Base-by-base conservation (phyloP, 495 filamentous ascomycete genomes). In the Tuber calosporum region DNA sequence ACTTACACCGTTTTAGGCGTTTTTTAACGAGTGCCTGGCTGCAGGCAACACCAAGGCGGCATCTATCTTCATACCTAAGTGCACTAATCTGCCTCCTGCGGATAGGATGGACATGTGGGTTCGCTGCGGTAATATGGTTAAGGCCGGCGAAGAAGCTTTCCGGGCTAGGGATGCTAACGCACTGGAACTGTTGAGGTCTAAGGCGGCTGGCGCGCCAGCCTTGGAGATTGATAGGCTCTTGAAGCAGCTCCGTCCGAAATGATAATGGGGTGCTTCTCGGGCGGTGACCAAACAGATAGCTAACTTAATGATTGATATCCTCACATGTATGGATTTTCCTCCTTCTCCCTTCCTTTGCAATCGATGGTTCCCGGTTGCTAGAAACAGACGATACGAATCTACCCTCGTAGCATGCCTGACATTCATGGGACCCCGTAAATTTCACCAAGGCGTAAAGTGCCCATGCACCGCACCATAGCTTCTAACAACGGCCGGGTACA, bases 31-130 rank as follows among this genome's bases (percentile, higher is more conserved):
- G 79, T 87, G 91, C 68, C 83, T 98, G 8, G 89, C 89, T 53
- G 96, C 95, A 8, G 94, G 96, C 69, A 98, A 99, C 81, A 90
- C 92, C 36, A 91, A 93, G 71, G 85, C 96, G 5, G 96, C 96
- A 9, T 87, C 90, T 2, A 75, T 86, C 7, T 99, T 97, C 81
- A 88, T 98, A 68, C 90, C 93, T 15, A 99, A 98, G 83, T 97
- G 94, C 83, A 88, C 88, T 67, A 83, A 83, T 58, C 77, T 90
- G 62, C 70, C 69, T n/a, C 74, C 78, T 11, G 83, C 82, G 11
- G 91, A 93, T 72, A 85, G 90, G 42, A 89, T 97, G 70, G 89
- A 92, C 79, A 97, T 97, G 95, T 98, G 92, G 88, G 88, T 96
- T 77, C 97, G 96, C 83, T 98, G 96, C 82, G 94, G 93, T 37